These are phyloP conservation scores for Colletotrichum sp. DNA, from an alignment of 2,329 filamentous ascomycete species.

Conservation along the genomic window DNA sequence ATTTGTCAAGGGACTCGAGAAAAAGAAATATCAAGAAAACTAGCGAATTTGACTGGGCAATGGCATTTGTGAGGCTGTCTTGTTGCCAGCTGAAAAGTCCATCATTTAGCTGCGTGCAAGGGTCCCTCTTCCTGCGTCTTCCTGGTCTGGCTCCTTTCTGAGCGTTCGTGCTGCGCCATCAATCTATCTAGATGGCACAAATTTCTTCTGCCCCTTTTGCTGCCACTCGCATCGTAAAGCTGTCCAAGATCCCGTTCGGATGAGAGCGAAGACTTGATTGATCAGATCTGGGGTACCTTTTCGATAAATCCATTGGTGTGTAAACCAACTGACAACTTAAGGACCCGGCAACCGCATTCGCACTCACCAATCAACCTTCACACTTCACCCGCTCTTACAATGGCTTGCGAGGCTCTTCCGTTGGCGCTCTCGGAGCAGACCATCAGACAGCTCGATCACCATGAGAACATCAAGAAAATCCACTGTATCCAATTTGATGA, in stretches of 20 bases:
- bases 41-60: not conserved
- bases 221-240: not conserved
- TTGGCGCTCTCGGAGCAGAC: not conserved
- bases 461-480: not conserved
- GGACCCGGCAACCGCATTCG: not conserved
- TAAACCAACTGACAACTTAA: not conserved
- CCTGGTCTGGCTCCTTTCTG: not conserved
- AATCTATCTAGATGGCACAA: not conserved
- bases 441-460: not conserved
- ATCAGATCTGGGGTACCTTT: not conserved
- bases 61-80: not conserved
- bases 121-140: not conserved
- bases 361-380: not conserved
- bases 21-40: not conserved
- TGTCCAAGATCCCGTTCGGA: not conserved
- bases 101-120: not conserved
- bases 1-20: not conserved
- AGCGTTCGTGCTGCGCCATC: not conserved
- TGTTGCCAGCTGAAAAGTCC: not conserved
- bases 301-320: not conserved
- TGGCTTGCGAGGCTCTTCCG: not conserved
- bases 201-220: not conserved
- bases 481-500: conserved; percentile 1
- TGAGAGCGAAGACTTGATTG: not conserved
- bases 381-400: not conserved